Evolutionary conservation across 2,329 filamentous ascomycete species (phyloP).

Genomic region (Diaporthe longicolla): DNA sequence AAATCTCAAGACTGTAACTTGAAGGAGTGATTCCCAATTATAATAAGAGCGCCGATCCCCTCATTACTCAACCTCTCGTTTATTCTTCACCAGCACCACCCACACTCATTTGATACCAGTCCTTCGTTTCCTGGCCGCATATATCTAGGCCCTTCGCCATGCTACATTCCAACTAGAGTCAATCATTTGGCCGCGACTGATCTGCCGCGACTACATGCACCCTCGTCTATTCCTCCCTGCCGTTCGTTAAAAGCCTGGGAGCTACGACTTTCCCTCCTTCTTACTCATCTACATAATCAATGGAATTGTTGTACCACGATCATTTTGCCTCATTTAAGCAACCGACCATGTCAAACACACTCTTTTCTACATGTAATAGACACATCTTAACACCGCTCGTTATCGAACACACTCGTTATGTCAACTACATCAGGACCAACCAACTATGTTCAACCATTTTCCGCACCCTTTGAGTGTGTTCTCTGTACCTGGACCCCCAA

Average conservation of each 20-base stretch:
- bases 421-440: neutral
- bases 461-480: neutral
- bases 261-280: neutral
- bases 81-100: slow-evolving; percentile 22
- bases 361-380: neutral
- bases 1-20: neutral
- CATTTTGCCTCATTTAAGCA: neutral
- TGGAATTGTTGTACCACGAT: too few species aligned
- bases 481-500: neutral
- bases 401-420: neutral
- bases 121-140: neutral
- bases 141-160: neutral
- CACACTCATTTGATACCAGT: slow-evolving; percentile 9
- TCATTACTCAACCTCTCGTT: neutral
- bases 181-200: neutral
- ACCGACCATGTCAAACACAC: neutral
- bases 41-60: slow-evolving; percentile 17
- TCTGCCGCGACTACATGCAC: neutral
- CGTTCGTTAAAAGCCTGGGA: neutral
- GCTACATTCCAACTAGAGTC: neutral
- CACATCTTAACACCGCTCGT: neutral
- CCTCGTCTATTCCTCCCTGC: neutral
- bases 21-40: neutral
- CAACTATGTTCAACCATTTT: neutral
- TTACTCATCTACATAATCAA: neutral